Conservation (phyloP, 331 rosid species). For the Spiraea crenata region DNA sequence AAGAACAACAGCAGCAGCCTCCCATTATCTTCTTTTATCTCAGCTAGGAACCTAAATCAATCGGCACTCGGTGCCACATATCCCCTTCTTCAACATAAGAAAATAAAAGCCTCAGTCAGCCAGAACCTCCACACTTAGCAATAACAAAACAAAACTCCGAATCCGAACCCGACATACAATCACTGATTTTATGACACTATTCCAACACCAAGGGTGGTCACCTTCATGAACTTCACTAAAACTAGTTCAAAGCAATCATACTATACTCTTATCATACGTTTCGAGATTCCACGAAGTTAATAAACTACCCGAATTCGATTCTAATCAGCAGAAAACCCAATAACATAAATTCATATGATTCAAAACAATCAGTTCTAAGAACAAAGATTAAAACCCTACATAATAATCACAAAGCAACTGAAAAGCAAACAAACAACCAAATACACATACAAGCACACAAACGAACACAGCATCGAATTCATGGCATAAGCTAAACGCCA, state of each 20-base stretch:
- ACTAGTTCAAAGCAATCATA: not conserved
- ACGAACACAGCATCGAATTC: not conserved
- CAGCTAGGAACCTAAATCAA: slow-evolving; percentile 24
- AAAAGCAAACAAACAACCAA: not conserved
- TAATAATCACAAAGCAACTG: not conserved
- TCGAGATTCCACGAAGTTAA: not conserved
- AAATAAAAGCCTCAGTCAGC: slow-evolving; percentile 10
- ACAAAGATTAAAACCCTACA: not conserved
- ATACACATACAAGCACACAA: not conserved
- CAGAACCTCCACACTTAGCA: not conserved
- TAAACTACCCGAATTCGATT: not conserved
- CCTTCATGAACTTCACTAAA: not conserved
- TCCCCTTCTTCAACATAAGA: slow-evolving; percentile 39
- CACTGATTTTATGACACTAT: not conserved
- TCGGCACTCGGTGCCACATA: slow-evolving; percentile 33
- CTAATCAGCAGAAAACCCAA: not conserved
- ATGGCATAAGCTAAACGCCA: not conserved
- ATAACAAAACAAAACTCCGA: not conserved
- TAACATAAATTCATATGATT: too few species aligned
- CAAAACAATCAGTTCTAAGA: not conserved
- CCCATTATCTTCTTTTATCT: slow-evolving; percentile 62
- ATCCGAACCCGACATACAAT: not conserved
- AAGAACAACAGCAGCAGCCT: slow-evolving; percentile 83
- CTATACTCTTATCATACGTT: not conserved
- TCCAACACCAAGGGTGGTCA: not conserved